Base-by-base conservation (phyloP, 441 rosid species). In the Melastoma candidum region DNA sequence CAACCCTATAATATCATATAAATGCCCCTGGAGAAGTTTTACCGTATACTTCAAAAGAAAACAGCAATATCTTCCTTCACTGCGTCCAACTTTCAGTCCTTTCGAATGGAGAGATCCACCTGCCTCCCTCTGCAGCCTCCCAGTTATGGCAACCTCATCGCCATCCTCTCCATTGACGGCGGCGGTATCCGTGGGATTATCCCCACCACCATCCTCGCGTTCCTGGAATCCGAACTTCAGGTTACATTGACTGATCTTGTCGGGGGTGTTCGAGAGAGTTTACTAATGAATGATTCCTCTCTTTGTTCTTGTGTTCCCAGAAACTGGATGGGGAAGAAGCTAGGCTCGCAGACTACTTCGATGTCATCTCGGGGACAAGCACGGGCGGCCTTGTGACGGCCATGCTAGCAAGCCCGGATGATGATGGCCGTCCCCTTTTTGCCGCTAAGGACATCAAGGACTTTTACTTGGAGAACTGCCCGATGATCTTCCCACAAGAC, bases 171-270 rank as follows among this genome's bases (percentile, higher is more conserved):
- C 36, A 49, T 49, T 11, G 53, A 49, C n/a, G 53, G 53, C 25
- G 36, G 53, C 7, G 53, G 53, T 11, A 13, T 49, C 27, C 25
- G 53, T 24, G 53, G 36, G 12, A 49, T 49, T 10, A 49, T 49
- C 13, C 53, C 53, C 12, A 1, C 53, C 14, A 49, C 53, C 9
- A 49, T 49, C 12, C 53, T 49, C 27, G 32, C 53, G 11, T 49
- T 49, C 53, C 12, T 49, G 53, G 53, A 49, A 14, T 25, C 53
- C 12, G 53, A 49, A 49, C 52, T 49, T 36, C 52, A 49, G 52
- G 52, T 49, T 24, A 49, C 7, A 49, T 26, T 0, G 13, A 14
- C 12, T 49, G 11, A 25, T 7, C 12, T 25, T 49, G 9, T 25
- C 13, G 7, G n/a, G 8, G 3, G 12, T n/a, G 11, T 49, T 49